Base-by-base conservation (phyloP, 306 rosid species). In the Benincasa hispida region DNA sequence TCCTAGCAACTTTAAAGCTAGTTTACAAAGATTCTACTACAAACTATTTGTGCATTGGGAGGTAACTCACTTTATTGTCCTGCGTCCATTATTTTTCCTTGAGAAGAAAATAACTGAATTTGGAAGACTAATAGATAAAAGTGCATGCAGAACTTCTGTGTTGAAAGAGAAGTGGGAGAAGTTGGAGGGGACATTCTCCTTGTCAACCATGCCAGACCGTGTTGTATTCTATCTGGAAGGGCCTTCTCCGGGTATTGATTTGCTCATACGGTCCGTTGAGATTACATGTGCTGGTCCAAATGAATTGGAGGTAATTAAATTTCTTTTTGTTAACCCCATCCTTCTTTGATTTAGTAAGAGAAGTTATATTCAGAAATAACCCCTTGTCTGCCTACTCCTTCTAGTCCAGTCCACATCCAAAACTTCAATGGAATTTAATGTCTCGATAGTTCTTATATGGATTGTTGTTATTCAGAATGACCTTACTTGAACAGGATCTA, bases 171-270 rank as follows among this genome's bases (percentile, higher is more conserved):
- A 74, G 56, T 95, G 98, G 97, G 90, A 79, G 78, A 89, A 82
- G 79, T 74, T 95, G 80, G 98, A 92, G 82, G 99, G 97, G 63
- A 82, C 85, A 22, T 92, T 95, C 83, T 85, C 90, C 15, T 79
- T 92, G 78, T 81, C 93, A 30, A 80, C 86, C 34, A 50, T 80
- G 72, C 96, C 99, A 11, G 83, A 89, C 14, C 85, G 84, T 61
- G 87, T 78, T 77, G 73, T 87, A 54, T 89, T 95, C 78, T 95
- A 90, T 87, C 78, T 95, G 80, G 99, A 95, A 89, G 98, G 98
- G 76, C 97, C 99, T 79, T 86, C 93, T 79, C 83, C 91, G 68
- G 96, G 93, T 82, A 65, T 89, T 74, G 92, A 95, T 75, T 62
- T 95, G 65, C 96, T 90, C 61, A 84, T 92, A 54, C 81, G 72